Conservation (phyloP, 176 grass and related monocot species). For the Carex parvula region DNA sequence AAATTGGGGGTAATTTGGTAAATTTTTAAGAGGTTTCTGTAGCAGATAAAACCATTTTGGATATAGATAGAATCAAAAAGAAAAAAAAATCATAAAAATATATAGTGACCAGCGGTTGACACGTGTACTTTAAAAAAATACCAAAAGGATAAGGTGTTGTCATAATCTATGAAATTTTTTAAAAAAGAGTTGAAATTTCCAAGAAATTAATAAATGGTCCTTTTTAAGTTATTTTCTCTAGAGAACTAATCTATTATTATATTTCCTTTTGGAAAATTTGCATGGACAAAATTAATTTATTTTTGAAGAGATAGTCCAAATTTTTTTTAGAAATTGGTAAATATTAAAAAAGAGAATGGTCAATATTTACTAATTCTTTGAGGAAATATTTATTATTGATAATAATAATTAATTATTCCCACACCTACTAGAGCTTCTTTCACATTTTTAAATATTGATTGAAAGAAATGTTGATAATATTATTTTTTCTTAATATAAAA, state of each 20-base stretch:
- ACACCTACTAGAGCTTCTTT: too few relatives aligned
- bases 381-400: too few relatives aligned
- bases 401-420: too few relatives aligned
- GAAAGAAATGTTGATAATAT: too few relatives aligned
- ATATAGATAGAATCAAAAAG: not conserved
- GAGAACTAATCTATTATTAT: not conserved
- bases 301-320: too few relatives aligned
- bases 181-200: not conserved
- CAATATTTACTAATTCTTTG: too few relatives aligned
- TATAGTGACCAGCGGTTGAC: not conserved
- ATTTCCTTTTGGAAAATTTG: not conserved
- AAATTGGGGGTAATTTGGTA: conserved; percentile 1
- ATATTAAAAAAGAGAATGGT: too few relatives aligned
- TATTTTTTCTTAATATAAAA: too few relatives aligned
- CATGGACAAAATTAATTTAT: too few relatives aligned
- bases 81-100: not conserved
- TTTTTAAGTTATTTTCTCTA: not conserved
- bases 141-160: conserved; percentile 1
- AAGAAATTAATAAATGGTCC: not conserved
- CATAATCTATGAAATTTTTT: not conserved
- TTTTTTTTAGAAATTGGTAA: too few relatives aligned
- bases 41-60: not conserved
- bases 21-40: not conserved
- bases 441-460: too few relatives aligned
- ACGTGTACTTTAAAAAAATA: not conserved